These are phyloP conservation scores for Cadophora malorum DNA, from an alignment of 2,329 filamentous ascomycete genomes.

Conservation along the genomic window DNA sequence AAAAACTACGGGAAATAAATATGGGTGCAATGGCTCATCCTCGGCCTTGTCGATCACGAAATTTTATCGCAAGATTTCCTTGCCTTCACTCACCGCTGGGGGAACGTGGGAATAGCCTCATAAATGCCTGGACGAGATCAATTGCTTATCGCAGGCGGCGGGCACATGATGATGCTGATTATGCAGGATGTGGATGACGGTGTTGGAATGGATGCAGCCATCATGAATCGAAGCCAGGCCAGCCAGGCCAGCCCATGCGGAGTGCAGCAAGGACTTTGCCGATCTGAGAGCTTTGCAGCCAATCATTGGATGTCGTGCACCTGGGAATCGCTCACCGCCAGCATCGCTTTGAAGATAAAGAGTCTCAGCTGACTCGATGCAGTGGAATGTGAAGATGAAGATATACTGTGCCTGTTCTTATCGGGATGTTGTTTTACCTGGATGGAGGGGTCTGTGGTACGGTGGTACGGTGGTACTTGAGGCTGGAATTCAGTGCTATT, in stretches of 20 bases:
- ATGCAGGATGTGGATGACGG: slow-evolving; percentile 15
- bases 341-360: not conserved
- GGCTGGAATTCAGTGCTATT: not conserved
- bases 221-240: slow-evolving; percentile 7
- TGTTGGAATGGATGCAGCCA: slow-evolving; percentile 20
- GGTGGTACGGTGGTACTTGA: not conserved
- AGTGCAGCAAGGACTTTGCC: slow-evolving; percentile 24
- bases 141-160: slow-evolving; percentile 29
- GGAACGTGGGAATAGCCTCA: slow-evolving; percentile 33
- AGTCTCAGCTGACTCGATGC: slow-evolving; percentile 4
- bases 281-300: slow-evolving; percentile 17
- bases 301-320: slow-evolving; percentile 13
- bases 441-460: not conserved
- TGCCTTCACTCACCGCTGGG: not conserved
- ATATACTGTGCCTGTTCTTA: not conserved
- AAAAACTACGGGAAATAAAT: slow-evolving; percentile 22
- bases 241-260: slow-evolving; percentile 12
- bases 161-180: slow-evolving; percentile 30
- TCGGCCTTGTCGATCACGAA: slow-evolving; percentile 25
- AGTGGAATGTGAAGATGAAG: not conserved
- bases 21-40: slow-evolving; percentile 22
- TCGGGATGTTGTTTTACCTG: not conserved
- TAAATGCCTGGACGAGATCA: slow-evolving; percentile 2
- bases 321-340: slow-evolving; percentile 20
- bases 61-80: not conserved